phyloP scores from a whole-genome alignment of 495 filamentous ascomycete species.

The Daldinia bambusicola region DNA sequence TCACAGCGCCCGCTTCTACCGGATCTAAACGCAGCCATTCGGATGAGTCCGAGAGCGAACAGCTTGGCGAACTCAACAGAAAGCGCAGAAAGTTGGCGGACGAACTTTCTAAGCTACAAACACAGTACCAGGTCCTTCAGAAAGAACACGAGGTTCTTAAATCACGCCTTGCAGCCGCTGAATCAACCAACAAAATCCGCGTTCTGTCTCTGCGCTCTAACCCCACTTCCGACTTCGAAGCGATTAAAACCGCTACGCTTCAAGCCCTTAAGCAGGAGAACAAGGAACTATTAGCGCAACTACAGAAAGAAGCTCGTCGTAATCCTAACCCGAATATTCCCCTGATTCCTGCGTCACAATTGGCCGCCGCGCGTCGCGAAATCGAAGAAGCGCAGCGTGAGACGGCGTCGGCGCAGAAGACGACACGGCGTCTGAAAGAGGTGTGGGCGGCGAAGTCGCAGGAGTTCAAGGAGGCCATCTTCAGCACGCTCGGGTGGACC shows the following conservation, averaged over 20 bases:
- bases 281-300: slow-evolving; percentile 77
- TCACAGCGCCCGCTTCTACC: slow-evolving; percentile 47
- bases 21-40: slow-evolving; percentile 68
- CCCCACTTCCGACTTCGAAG: slow-evolving; percentile 83
- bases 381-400: slow-evolving; percentile 74
- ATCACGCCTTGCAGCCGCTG: slow-evolving; percentile 75
- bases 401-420: slow-evolving; percentile 86
- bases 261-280: slow-evolving; percentile 84
- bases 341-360: slow-evolving; percentile 78
- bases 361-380: slow-evolving; percentile 77
- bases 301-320: slow-evolving; percentile 63
- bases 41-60: slow-evolving; percentile 75
- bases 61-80: slow-evolving; percentile 80
- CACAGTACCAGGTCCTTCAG: slow-evolving; percentile 70
- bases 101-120: slow-evolving; percentile 73
- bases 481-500: slow-evolving; percentile 88
- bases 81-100: slow-evolving; percentile 89
- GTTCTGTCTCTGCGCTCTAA: slow-evolving; percentile 89
- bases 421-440: slow-evolving; percentile 82
- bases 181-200: slow-evolving; percentile 79
- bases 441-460: slow-evolving; percentile 88
- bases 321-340: slow-evolving; percentile 46
- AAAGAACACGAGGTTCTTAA: slow-evolving; percentile 78
- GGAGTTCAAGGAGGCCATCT: slow-evolving; percentile 94
- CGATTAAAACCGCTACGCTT: slow-evolving; percentile 82